Evolutionary conservation across 1,139 yeast species (phyloP).

Genomic region (Debaryomyces sp.): DNA sequence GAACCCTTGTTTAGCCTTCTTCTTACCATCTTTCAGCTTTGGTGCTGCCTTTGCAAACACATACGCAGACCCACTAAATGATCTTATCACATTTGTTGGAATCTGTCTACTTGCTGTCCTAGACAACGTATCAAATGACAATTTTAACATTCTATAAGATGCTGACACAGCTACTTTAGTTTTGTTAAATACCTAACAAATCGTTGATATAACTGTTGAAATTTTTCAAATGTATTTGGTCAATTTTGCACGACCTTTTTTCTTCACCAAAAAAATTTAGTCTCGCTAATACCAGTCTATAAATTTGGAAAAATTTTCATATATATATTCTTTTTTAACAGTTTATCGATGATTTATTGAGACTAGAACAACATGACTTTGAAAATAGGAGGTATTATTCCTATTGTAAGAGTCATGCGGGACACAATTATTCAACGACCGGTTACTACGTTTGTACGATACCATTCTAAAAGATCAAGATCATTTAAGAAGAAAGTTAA

Average conservation of each 20-base stretch:
- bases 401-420: slow-evolving; percentile 2
- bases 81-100: neutral
- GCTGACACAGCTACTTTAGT: neutral
- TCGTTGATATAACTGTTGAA: slow-evolving; percentile 2
- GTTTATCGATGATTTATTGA: slow-evolving; percentile 1
- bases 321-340: neutral
- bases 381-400: neutral
- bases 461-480: slow-evolving; percentile 5
- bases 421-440: neutral
- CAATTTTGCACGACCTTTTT: slow-evolving; percentile 1
- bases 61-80: slow-evolving; percentile 11
- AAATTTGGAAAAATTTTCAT: slow-evolving; percentile 5
- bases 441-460: neutral
- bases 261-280: neutral
- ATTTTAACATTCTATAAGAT: slow-evolving; percentile 4
- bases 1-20: slow-evolving; percentile 30
- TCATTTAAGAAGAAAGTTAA: slow-evolving; percentile 3
- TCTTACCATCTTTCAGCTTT: slow-evolving; percentile 27
- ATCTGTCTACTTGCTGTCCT: neutral
- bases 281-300: slow-evolving; percentile 2
- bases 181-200: neutral
- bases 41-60: slow-evolving; percentile 20
- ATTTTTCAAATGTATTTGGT: slow-evolving; percentile 3
- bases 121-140: slow-evolving; percentile 1
- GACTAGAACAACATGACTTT: slow-evolving; percentile 1